These are phyloP conservation scores for Zalaria obscura DNA, from an alignment of 2,329 filamentous ascomycete species.

Conservation along the genomic window DNA sequence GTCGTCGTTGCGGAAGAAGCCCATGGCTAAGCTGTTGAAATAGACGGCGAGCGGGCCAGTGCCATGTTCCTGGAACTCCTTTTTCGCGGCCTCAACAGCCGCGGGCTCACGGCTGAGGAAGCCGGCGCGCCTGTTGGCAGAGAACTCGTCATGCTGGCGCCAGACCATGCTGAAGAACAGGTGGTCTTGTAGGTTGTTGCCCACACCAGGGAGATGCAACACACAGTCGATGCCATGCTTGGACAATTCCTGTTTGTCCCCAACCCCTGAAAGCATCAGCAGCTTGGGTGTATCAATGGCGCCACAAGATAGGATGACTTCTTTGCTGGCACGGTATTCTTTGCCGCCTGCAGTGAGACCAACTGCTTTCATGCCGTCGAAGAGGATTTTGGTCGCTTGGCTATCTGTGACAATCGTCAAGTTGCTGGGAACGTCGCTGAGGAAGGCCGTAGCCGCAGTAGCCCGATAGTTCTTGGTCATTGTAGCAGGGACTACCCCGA, in stretches of 20 bases:
- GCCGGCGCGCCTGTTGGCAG: not conserved
- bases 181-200: slow-evolving; percentile 48
- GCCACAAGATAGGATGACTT: slow-evolving; percentile 26
- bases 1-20: not conserved
- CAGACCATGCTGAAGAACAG: slow-evolving; percentile 16
- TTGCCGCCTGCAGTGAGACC: slow-evolving; percentile 21
- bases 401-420: slow-evolving; percentile 37
- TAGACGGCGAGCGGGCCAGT: not conserved
- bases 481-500: slow-evolving; percentile 36
- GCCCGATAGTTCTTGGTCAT: slow-evolving; percentile 35
- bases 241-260: slow-evolving; percentile 39
- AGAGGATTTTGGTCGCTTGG: slow-evolving; percentile 32
- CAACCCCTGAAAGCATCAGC: slow-evolving; percentile 44
- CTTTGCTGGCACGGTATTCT: slow-evolving; percentile 18
- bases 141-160: not conserved
- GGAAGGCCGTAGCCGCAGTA: slow-evolving; percentile 36
- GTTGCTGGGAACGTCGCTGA: slow-evolving; percentile 32
- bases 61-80: not conserved
- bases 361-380: slow-evolving; percentile 30
- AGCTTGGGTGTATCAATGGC: slow-evolving; percentile 28
- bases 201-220: slow-evolving; percentile 44
- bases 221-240: slow-evolving; percentile 42
- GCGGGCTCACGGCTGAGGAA: not conserved
- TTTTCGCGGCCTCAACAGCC: not conserved
- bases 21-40: not conserved